phyloP scores from a whole-genome alignment of 1,284 basidiomycete species.

The Omphalotus olearius region DNA sequence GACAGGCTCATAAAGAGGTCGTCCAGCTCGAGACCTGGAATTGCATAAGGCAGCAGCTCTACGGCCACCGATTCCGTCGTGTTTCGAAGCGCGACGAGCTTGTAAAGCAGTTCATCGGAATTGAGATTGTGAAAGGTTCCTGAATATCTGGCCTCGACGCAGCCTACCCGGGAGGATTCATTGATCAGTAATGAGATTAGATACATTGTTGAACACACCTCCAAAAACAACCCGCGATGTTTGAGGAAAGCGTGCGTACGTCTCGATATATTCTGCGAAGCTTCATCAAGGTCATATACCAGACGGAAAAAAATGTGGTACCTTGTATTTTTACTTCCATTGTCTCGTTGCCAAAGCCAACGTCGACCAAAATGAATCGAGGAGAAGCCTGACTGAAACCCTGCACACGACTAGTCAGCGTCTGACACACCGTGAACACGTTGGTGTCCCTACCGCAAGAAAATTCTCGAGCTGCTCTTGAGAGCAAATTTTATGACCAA shows the following conservation, averaged over 20 bases:
- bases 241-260: conserved; percentile 71
- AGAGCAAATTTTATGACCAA: conserved; percentile 50
- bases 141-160: conserved; percentile 22
- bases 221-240: conserved; percentile 71
- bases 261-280: conserved; percentile 63
- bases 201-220: conserved; percentile 34
- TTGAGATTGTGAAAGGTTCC: conserved; percentile 48
- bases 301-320: conserved; percentile 23
- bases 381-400: conserved; percentile 72
- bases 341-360: conserved; percentile 61
- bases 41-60: conserved; percentile 40
- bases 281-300: neutral
- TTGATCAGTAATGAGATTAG: neutral
- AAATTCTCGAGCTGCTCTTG: conserved; percentile 65
- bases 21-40: conserved; percentile 53
- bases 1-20: conserved; percentile 60
- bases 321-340: conserved; percentile 74
- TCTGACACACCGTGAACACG: neutral
- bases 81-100: conserved; percentile 59
- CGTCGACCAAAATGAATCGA: conserved; percentile 67
- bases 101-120: conserved; percentile 60
- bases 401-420: conserved; percentile 23
- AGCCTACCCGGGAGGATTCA: conserved; percentile 11
- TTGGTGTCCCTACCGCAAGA: conserved; percentile 30
- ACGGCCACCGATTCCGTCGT: conserved; percentile 26